Base-by-base conservation (phyloP, 345 rosid species). In the Aurinia saxatilis region DNA sequence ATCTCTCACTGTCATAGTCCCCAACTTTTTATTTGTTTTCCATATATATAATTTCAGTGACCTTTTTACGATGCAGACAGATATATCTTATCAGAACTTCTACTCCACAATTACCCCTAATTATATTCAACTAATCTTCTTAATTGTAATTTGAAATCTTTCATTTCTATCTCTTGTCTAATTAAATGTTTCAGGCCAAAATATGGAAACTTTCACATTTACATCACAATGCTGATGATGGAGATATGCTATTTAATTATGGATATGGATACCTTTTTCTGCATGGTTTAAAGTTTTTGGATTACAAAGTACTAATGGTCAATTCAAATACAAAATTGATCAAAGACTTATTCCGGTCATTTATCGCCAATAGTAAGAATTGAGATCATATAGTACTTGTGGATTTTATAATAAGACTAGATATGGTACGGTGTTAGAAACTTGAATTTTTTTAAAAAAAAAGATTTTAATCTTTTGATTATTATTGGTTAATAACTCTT, bases 1-100 rank as follows among this genome's bases (percentile, higher is more conserved):
- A 77, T 86, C 98, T 75, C 83, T 46, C 70, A 49, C 57, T 33
- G 65, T 71, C 68, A 63, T 57, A 35, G 47, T 71, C 59, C 49
- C 54, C 2, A 48, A 40, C 50, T 33, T 15, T 23, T 39, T 35
- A 19, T 25, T 10, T 21, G 2, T 21, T 21, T 25, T 16, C 14
- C 40, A 56, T 41, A 57, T 31, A 33, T 59, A 46, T 70, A 19
- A 62, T 62, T 36, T 54, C 41, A 46, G 8, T 62, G 46, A 55
- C 63, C 68, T 62, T 68, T 33, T 29, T 15, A 37, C 4, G 45
- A 70, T 70, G 51, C 64, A 70, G 55, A 60, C 49, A 68, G 17
- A 51, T 17, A 41, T 60, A 41, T 51, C 55, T 36, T 34, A 25
- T 52, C 67, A 60, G 13, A 23, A 29, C 17, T 40, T 27, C 25